A percentile compares a stretch with the other conserved stretches of the same genome.
Conservation (phyloP, 2,329 filamentous ascomycete species). For the Ceratocystis destructans region DNA sequence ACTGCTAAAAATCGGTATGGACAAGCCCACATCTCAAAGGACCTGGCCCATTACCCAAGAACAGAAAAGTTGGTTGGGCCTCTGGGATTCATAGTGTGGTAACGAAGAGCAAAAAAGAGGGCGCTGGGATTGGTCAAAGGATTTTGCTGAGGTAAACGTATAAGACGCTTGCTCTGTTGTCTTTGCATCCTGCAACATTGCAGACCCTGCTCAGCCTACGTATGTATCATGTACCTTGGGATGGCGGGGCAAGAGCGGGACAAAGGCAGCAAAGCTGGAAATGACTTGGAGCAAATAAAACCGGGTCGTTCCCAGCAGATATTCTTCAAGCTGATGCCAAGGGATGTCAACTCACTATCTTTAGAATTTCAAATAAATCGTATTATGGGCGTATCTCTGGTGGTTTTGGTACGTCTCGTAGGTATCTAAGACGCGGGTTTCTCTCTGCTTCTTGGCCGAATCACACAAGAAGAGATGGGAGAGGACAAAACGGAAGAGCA, state of each 20-base stretch:
- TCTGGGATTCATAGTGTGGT: background rate
- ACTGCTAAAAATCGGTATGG: conserved; percentile 1
- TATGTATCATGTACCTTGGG: background rate
- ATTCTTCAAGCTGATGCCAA: background rate
- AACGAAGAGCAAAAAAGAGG: background rate
- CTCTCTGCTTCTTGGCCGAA: conserved; percentile 2
- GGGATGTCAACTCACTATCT: background rate
- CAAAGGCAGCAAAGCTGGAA: background rate
- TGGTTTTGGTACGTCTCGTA: background rate
- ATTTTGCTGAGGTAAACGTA: background rate
- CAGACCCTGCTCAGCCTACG: background rate
- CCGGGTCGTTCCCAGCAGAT: background rate
- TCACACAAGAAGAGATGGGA: conserved; percentile 5
- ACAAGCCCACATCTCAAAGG: conserved; percentile 9
- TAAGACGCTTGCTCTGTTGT: background rate
- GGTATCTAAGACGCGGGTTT: background rate
- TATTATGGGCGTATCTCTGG: background rate
- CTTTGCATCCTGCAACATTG: background rate
- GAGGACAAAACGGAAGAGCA: background rate
- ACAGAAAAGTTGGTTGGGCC: background rate
- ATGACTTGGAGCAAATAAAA: background rate
- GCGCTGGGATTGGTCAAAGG: background rate
- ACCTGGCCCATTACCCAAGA: background rate
- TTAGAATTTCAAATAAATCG: background rate
- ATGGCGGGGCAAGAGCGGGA: background rate